Evolutionary conservation across 352 stramenopile species (phyloP), one percentile per base, ranked within the genome.

Genomic region (Globisporangium rhizosaccharum): DNA sequence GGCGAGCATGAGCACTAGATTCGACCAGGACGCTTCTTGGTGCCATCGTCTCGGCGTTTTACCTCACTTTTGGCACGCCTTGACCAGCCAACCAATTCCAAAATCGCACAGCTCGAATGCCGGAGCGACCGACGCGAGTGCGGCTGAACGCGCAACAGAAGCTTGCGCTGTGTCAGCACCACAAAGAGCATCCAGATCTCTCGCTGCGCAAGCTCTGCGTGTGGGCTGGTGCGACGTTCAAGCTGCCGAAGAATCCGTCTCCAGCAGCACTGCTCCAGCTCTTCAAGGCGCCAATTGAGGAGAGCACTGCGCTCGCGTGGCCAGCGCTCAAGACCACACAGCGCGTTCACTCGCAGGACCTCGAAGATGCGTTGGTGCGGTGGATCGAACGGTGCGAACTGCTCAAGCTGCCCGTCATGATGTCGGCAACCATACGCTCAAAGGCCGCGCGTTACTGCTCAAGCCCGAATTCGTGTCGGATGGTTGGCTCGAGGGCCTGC

Each of bases 151-250:
- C 47, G 47, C 47, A 52, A 3, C 47, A 52, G 47, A 52, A 52
- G 25, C 47, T 52, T 8, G 47, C 23, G 1, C 47, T 52, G 12
- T 52, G 25, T 23, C 23, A 36, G 47, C 47, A 33, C 47, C 47
- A 25, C 47, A 12, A n/a, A 20, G 11, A 2, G 6, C 47, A 52
- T 37, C 20, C 47, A 18, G 23, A 28, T 6, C 23, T 37, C 12
- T 52, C 47, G 7, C 47, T 52, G 47, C 47, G 47, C n/a, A 25
- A 20, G 47, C 47, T 52, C 17, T 37, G 47, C 20, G 47, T 23
- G 17, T 30, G 20, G 47, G 47, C 47, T 10, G 11, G 15, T 3
- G 17, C 10, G 20, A 15, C 12, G 47, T 30, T 52, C 20, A 39
- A 52, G n/a, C 20, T 39, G 23, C 47, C 20, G 3, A 52, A 52